Base-by-base conservation (phyloP, 2,329 filamentous ascomycete species). In the Lecanicillium sp. region DNA sequence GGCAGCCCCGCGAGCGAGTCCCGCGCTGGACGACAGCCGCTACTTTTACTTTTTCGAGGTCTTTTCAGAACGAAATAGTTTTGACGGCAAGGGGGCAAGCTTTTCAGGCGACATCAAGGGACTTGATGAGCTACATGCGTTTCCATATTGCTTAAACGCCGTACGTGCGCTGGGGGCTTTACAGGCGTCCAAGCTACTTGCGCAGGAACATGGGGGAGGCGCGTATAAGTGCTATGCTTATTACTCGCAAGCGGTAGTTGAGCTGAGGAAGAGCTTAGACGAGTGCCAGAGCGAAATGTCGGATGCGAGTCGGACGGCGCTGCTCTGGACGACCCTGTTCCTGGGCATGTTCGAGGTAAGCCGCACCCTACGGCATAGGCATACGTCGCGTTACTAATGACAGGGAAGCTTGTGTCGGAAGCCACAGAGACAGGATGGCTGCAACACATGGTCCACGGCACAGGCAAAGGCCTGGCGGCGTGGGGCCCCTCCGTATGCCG, bases 331-430 rank as follows among this genome's bases (percentile, higher is more conserved):
- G 0, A 67, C 65, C 0, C 53, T 66, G 3, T 38, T 66, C 1
- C 50, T 67, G 0, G 65, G 65, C 0, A 39, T 67, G 1, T 67
- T 66, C 8, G 65, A 67, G 54, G 65, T 67, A n/a, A n/a, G n/a
- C n/a, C n/a, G n/a, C n/a, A n/a, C n/a, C n/a, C n/a, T n/a, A n/a
- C n/a, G n/a, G n/a, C n/a, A n/a, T n/a, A n/a, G n/a, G n/a, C n/a
- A n/a, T n/a, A 5, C 17, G 50, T 46, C 0, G 4, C 5, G 7
- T 4, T 4, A 7, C 3, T 2, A 8, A 3, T 29, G n/a, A 32
- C 12, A 17, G 1, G 17, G 0, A 9, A 66, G 64, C 56, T 67
- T 2, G 60, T 66, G 56, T 60, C 55, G 1, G 63, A 66, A 21
- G 49, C 56, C 0, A 60, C 62, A 0, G 64, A 62, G 0, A 50